Evolutionary conservation across 192 early-diverging fungal species (phyloP).

Genomic region (Chytriomyces confervae): DNA sequence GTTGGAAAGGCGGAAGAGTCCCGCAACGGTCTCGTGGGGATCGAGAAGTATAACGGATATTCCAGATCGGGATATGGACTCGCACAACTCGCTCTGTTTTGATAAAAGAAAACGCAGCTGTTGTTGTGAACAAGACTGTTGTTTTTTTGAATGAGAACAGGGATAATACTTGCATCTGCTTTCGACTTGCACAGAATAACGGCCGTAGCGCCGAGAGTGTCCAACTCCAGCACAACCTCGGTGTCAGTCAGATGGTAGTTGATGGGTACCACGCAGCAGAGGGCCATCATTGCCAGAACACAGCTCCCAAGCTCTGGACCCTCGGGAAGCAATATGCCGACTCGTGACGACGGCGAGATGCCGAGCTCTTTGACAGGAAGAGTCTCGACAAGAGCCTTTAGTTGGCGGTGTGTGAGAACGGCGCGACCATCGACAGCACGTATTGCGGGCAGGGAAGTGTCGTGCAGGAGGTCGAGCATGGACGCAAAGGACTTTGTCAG

Average conservation of each 20-base stretch:
- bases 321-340: conserved; percentile 50
- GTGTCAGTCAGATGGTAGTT: conserved; percentile 40
- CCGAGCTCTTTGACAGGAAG: background rate
- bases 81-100: background rate
- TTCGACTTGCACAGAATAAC: conserved; percentile 30
- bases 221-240: conserved; percentile 45
- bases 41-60: no score
- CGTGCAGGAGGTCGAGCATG: conserved; percentile 42
- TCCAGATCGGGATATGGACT: no score
- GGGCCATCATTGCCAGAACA: conserved; percentile 44
- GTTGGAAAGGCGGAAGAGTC: no score
- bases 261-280: conserved; percentile 45
- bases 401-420: conserved; percentile 14
- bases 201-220: conserved; percentile 31
- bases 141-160: background rate
- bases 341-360: background rate
- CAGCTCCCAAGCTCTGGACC: conserved; percentile 45
- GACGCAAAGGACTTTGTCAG: conserved; percentile 28
- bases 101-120: background rate
- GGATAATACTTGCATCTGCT: background rate
- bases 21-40: no score
- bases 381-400: conserved; percentile 17
- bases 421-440: conserved; percentile 11
- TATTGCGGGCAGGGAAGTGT: conserved; percentile 36
- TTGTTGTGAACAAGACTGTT: background rate